phyloP scores from a whole-genome alignment of 352 stramenopile species.

The Chrysophaeum taylorii region DNA sequence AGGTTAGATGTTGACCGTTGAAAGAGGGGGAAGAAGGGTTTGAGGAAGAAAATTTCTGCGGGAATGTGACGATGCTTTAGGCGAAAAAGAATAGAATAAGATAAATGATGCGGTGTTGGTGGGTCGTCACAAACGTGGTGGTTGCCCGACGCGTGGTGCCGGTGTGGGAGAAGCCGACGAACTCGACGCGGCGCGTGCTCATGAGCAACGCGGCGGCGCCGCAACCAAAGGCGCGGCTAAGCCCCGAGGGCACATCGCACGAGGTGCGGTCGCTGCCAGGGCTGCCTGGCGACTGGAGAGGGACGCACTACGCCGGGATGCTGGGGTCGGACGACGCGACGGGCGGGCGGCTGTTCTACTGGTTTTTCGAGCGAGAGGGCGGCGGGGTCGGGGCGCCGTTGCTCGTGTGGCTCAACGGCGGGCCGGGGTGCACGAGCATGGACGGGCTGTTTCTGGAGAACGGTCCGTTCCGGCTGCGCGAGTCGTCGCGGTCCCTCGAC shows the following conservation, averaged over 20 bases:
- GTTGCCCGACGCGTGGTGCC: not conserved
- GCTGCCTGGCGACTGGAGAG: not conserved
- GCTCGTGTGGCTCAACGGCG: slow-evolving; percentile 62
- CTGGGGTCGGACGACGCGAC: not conserved
- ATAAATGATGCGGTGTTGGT: no score
- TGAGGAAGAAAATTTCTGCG: not conserved
- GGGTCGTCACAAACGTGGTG: not conserved
- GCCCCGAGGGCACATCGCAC: not conserved
- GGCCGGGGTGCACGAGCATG: slow-evolving; percentile 57
- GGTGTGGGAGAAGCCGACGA: not conserved
- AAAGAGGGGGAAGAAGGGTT: not conserved
- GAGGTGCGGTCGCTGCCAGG: not conserved
- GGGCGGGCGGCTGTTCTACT: slow-evolving; percentile 37
- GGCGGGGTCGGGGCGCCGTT: slow-evolving; percentile 35
- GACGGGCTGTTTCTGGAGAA: slow-evolving; percentile 54
- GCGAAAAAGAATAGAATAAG: not conserved
- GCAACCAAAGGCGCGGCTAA: no score
- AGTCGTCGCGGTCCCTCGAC: not conserved
- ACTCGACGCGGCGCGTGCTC: not conserved
- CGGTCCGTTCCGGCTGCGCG: slow-evolving; percentile 40
- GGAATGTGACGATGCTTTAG: not conserved
- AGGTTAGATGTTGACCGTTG: no score
- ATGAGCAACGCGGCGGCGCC: no score
- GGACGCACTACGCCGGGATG: slow-evolving; percentile 3
- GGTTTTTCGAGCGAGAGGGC: slow-evolving; percentile 40